Evolutionary conservation across 2,329 filamentous ascomycete species (phyloP).

Genomic region (Epichloe gansuensis): DNA sequence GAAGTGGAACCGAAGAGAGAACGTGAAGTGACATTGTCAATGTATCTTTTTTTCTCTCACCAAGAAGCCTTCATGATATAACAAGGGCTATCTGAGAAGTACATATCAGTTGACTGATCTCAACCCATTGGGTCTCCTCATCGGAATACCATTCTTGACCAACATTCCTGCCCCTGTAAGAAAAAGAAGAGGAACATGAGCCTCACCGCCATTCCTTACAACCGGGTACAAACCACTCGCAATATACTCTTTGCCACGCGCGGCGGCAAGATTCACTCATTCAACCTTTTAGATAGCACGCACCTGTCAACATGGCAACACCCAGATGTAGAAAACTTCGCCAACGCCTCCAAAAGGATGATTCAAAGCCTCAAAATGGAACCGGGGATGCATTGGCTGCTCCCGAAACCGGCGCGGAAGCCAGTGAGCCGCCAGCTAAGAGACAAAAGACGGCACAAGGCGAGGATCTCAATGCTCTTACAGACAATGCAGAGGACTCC

Average conservation of each 20-base stretch:
- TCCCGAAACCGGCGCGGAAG: conserved; percentile 10
- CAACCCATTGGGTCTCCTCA: neutral
- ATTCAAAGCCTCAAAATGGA: conserved; percentile 9
- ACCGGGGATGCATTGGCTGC: conserved; percentile 6
- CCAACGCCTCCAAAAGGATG: conserved; percentile 12
- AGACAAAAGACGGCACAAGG: conserved; percentile 20
- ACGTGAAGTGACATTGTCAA: neutral
- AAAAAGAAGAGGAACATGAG: neutral
- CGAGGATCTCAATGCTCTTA: conserved; percentile 10
- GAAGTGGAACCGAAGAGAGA: neutral
- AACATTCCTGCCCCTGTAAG: neutral
- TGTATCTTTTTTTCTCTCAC: neutral
- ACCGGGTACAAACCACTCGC: conserved; percentile 44
- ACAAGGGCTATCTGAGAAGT: neutral
- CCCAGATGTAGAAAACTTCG: conserved; percentile 26
- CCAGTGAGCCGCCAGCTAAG: conserved; percentile 23
- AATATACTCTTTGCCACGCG: conserved; percentile 59
- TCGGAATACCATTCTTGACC: too few relatives aligned
- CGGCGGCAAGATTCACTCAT: conserved; percentile 59
- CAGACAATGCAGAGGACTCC: neutral
- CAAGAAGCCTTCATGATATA: neutral
- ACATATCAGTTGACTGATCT: neutral
- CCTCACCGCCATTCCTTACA: conserved; percentile 42
- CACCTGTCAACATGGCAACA: conserved; percentile 52
- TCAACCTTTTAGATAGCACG: conserved; percentile 44